Conservation (phyloP, 176 grass and related monocot genomes). For the Hordeum vulgare region DNA sequence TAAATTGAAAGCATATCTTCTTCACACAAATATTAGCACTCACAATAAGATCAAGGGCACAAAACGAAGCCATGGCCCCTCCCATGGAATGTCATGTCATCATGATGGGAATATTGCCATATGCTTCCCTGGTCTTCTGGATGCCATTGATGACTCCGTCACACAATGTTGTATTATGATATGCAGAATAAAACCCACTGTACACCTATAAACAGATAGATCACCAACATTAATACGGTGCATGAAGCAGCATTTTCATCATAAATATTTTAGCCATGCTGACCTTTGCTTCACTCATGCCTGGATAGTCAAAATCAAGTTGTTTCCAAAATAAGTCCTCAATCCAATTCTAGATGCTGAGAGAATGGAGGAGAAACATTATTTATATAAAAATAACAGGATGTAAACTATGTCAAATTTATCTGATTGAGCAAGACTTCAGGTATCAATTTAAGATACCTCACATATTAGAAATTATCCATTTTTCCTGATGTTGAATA, state of each 20-base stretch:
- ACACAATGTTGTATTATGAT: constrained; percentile 62
- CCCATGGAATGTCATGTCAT: constrained; percentile 77
- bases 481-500: neutral
- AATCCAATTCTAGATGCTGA: constrained; percentile 87
- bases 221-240: constrained; percentile 6
- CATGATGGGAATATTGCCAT: constrained; percentile 59
- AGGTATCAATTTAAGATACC: neutral
- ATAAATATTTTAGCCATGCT: neutral
- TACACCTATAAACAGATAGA: constrained; percentile 44
- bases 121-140: constrained; percentile 39
- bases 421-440: neutral
- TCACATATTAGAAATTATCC: neutral
- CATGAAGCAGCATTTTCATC: neutral
- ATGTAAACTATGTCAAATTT: constrained; percentile 1
- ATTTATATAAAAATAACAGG: constrained; percentile 14
- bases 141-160: constrained; percentile 43
- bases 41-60: constrained; percentile 71
- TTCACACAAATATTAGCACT: constrained; percentile 25
- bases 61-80: constrained; percentile 74
- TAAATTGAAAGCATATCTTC: neutral
- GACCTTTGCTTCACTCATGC: constrained; percentile 87
- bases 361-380: constrained; percentile 17
- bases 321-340: constrained; percentile 91
- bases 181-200: constrained; percentile 75
- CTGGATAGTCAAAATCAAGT: constrained; percentile 84